phyloP scores from a whole-genome alignment of 1,139 yeast genomes.

The Taphrina confusa region DNA sequence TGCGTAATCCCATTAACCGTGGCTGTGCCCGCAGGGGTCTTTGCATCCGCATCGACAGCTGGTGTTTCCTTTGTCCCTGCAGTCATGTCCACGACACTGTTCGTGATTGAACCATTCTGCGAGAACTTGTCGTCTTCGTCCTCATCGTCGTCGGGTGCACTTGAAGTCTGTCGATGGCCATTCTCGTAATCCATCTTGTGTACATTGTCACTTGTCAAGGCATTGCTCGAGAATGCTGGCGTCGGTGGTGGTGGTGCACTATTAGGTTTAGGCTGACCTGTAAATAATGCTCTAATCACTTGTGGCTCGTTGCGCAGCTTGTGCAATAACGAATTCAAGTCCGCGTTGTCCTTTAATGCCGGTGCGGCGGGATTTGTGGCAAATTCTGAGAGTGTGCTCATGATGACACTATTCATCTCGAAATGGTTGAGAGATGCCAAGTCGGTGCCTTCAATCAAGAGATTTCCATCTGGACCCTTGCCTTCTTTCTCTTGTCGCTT shows the following conservation, averaged over 20 bases:
- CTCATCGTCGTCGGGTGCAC: conserved; percentile 12
- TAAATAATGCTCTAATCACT: conserved; percentile 12
- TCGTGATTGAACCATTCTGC: conserved; percentile 1
- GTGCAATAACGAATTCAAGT: conserved; percentile 19
- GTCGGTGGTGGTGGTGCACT: not conserved
- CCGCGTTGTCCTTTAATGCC: conserved; percentile 15
- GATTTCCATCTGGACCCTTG: conserved; percentile 30
- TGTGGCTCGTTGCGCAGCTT: conserved; percentile 22
- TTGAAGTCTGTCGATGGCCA: not conserved
- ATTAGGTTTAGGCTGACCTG: conserved; percentile 2
- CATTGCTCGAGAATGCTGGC: not conserved
- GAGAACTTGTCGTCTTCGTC: conserved; percentile 10
- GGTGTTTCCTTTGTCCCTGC: not conserved
- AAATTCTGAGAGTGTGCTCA: conserved; percentile 25
- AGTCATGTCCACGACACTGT: conserved; percentile 9
- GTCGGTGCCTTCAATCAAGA: conserved; percentile 30
- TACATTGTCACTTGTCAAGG: not conserved
- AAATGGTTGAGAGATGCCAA: conserved; percentile 16
- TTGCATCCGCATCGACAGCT: not conserved
- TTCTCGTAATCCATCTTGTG: conserved; percentile 5
- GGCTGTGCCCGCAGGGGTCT: not conserved
- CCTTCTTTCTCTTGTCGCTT: conserved; percentile 50
- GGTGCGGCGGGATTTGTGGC: conserved; percentile 21
- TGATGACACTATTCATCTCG: conserved; percentile 29
- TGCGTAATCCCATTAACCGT: not conserved